A percentile compares a stretch with the other conserved stretches of the same genome.
Conservation (phyloP, 225 moss, liverwort and hornwort species). For the Bryoerythrophyllum caledonicum region DNA sequence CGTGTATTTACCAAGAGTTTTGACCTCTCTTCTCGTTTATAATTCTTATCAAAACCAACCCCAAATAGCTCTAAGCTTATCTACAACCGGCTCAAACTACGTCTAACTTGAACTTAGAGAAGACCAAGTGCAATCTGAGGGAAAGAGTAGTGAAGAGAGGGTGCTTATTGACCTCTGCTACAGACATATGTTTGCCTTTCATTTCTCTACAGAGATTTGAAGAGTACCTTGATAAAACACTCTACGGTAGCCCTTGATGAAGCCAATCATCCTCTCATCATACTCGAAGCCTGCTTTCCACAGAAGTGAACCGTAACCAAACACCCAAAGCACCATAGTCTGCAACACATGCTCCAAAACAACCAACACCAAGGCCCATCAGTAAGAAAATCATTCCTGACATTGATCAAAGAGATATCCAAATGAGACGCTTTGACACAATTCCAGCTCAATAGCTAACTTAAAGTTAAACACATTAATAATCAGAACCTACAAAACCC, state of each 20-base stretch:
- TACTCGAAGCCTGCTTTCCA: conserved; percentile 70
- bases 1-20: background rate
- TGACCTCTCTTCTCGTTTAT: too few relatives aligned
- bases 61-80: too few relatives aligned
- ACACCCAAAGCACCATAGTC: conserved; percentile 54
- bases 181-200: background rate
- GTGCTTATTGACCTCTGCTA: too few relatives aligned
- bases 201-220: background rate
- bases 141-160: too few relatives aligned
- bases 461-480: background rate
- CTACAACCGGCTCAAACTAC: too few relatives aligned
- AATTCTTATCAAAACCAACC: too few relatives aligned
- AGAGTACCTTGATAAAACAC: conserved; percentile 58
- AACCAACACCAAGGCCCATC: conserved; percentile 20
- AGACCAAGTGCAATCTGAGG: too few relatives aligned
- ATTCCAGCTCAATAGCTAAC: background rate
- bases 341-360: conserved; percentile 20
- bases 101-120: too few relatives aligned
- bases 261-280: conserved; percentile 61
- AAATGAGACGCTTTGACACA: background rate
- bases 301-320: conserved; percentile 68
- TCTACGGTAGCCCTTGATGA: conserved; percentile 56
- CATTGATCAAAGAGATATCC: background rate
- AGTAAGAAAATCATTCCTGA: conserved; percentile 14
- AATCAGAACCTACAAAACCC: background rate